Evolutionary conservation across 192 early-diverging fungal genomes (phyloP), one percentile per base, ranked within the genome.

Genomic region (Coemansia sp.): DNA sequence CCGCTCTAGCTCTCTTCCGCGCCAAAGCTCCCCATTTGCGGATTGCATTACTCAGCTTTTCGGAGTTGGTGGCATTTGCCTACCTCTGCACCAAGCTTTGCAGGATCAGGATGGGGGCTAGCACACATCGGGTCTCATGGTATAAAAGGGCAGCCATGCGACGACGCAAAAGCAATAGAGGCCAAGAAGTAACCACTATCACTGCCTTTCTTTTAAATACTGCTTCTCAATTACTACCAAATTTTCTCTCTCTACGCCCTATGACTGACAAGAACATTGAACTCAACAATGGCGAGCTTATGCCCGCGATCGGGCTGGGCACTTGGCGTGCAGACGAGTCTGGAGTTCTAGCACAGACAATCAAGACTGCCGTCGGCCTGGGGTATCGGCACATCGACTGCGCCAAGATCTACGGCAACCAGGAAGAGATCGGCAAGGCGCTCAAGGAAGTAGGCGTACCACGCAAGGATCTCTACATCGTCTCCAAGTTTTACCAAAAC

Each of bases 361-460:
- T 94, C 70, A 85, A 84, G 62, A 77, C 75, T 7, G 91, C 92
- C 34, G 60, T 95, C 36, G 68, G 79, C 18, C 69, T 85, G 10
- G 94, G 95, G 38, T 90, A 91, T 85, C 79, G 90, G 6, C 91
- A 92, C 68, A 89, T 93, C 49, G 90, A 91, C 71, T 89, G 91
- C 70, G 89, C 89, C 18, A 76, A 75, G 46, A 73, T 79, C 49
- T 90, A 96, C 73, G 86, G 82, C 38, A 97, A 95, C 80, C 93
- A 97, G 79, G 71, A 68, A 29, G 93, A 95, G 57, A 86, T 95
- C 58, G 95, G 95, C 38, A 69, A 86, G 55, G 93, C 87, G 4
- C 87, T 95, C n/a, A 83, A 83, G 52, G 83, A 91, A 33, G 72
- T 74, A 20, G 71, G 62, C 29, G 80, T 93, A 9, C 86, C 87